phyloP scores from a whole-genome alignment of 208 protist genomes.

The Strigomonas culicis region DNA sequence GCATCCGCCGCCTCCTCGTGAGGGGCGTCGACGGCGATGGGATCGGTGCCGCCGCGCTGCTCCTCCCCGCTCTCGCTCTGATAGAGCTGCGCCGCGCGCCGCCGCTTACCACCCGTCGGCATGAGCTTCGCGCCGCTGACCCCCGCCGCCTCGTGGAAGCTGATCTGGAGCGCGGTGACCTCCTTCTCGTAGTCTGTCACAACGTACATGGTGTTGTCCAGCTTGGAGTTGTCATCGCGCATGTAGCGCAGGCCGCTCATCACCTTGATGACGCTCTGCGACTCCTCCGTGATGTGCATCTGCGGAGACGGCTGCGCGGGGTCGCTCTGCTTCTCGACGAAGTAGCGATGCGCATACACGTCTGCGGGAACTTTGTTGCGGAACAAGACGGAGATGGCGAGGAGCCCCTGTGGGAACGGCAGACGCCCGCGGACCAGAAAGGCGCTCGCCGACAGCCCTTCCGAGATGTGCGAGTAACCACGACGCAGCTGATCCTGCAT shows the following conservation, averaged over 20 bases:
- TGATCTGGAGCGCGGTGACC: too few species aligned
- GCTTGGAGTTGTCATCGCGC: slow-evolving; percentile 69
- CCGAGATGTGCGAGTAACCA: slow-evolving; percentile 58
- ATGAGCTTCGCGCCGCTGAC: too few species aligned
- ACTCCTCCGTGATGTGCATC: slow-evolving; percentile 84
- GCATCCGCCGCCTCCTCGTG: too few species aligned
- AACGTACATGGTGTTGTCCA: slow-evolving; percentile 82
- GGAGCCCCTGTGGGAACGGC: slow-evolving; percentile 66
- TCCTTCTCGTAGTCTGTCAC: slow-evolving; percentile 60
- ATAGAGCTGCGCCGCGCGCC: too few species aligned
- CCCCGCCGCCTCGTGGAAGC: too few species aligned
- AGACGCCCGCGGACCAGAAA: slow-evolving; percentile 72
- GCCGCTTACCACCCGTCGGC: too few species aligned
- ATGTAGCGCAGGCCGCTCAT: slow-evolving; percentile 82
- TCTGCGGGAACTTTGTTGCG: slow-evolving; percentile 52
- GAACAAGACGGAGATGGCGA: slow-evolving; percentile 55
- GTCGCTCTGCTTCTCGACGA: slow-evolving; percentile 86
- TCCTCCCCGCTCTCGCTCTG: too few species aligned
- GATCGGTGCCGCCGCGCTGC: too few species aligned
- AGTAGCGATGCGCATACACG: slow-evolving; percentile 83
- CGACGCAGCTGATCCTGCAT: slow-evolving; percentile 81
- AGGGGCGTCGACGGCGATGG: too few species aligned
- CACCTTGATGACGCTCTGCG: slow-evolving; percentile 77
- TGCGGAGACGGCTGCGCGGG: slow-evolving; percentile 76
- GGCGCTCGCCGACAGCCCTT: slow-evolving; percentile 40